Evolutionary conservation across 2,329 filamentous ascomycete species (phyloP).

Genomic region (Didymosphaeria variabile): DNA sequence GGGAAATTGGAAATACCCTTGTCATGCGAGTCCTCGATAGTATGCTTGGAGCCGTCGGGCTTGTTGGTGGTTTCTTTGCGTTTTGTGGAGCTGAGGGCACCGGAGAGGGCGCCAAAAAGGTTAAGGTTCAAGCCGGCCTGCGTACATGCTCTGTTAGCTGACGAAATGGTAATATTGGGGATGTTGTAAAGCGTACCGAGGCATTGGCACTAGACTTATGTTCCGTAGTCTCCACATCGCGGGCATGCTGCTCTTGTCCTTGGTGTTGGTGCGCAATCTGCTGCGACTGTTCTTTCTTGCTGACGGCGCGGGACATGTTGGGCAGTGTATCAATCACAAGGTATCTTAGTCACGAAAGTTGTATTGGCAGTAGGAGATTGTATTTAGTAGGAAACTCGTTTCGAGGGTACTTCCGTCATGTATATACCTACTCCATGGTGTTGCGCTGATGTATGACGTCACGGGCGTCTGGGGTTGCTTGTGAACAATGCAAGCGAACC

Average conservation of each 20-base stretch:
- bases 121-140: constrained; percentile 49
- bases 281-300: constrained; percentile 35
- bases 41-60: constrained; percentile 34
- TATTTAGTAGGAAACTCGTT: not conserved
- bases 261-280: constrained; percentile 34
- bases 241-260: constrained; percentile 24
- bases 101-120: constrained; percentile 48
- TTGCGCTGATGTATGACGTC: constrained; percentile 31
- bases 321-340: not conserved
- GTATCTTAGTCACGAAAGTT: not conserved
- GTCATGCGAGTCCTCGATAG: constrained; percentile 36
- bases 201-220: constrained; percentile 43
- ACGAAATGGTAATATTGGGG: too few relatives aligned
- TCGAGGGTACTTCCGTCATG: constrained; percentile 8
- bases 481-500: constrained; percentile 21
- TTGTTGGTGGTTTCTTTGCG: constrained; percentile 43
- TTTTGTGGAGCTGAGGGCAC: constrained; percentile 43
- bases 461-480: constrained; percentile 14
- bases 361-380: not conserved
- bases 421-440: constrained; percentile 20
- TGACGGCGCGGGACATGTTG: constrained; percentile 35
- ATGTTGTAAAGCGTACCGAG: constrained; percentile 28
- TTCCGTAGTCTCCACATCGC: constrained; percentile 39
- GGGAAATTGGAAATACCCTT: constrained; percentile 24
- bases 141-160: not conserved